Evolutionary conservation across 179 eudicot species (phyloP).

Genomic region (Nepenthes alata): DNA sequence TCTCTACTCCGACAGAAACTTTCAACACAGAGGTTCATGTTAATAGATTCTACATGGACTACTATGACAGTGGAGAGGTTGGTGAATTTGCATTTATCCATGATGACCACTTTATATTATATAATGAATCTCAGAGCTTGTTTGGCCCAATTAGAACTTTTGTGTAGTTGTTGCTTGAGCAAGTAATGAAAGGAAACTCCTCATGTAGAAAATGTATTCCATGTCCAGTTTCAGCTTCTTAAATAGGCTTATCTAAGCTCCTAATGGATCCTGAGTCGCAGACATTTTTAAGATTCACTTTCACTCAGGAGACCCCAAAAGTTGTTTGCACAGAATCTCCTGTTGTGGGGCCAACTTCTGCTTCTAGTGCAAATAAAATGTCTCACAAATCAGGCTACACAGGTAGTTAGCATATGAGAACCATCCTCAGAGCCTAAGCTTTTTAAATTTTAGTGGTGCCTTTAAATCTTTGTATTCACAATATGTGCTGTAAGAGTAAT

Average conservation of each 20-base stretch:
- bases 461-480: background rate
- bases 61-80: conserved; percentile 93
- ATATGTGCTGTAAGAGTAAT: background rate
- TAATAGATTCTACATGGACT: conserved; percentile 84
- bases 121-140: too few relatives aligned
- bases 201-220: background rate
- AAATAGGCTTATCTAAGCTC: background rate
- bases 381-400: too few relatives aligned
- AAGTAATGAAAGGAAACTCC: too few relatives aligned
- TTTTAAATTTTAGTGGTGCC: too few relatives aligned
- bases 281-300: background rate
- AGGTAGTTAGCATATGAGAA: too few relatives aligned
- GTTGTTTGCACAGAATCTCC: too few relatives aligned
- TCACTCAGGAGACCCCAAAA: background rate
- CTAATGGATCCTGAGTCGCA: background rate
- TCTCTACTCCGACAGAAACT: conserved; percentile 63
- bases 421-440: too few relatives aligned
- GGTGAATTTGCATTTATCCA: conserved; percentile 12
- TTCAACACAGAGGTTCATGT: conserved; percentile 88
- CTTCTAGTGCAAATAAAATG: too few relatives aligned
- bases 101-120: background rate
- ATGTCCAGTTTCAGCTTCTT: background rate
- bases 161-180: conserved; percentile 3
- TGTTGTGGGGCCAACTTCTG: too few relatives aligned
- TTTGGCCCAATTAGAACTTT: background rate